Conservation (phyloP, 495 filamentous ascomycete genomes). For the Neurospora sp. region DNA sequence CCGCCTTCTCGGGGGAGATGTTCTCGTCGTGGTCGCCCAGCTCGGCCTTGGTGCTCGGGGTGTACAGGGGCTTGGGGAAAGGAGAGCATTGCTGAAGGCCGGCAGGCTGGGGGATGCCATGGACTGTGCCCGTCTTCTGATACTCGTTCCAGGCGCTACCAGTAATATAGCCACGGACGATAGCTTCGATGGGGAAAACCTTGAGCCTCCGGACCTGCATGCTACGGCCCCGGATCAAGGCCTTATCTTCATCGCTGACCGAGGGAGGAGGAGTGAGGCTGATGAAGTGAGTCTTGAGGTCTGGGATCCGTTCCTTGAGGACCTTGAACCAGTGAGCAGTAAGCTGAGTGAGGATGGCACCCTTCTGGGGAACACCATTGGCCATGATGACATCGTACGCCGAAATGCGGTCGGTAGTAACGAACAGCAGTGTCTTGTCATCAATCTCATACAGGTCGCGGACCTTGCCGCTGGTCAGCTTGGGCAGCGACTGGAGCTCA, state of each 20-base stretch:
- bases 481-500: constrained; percentile 19
- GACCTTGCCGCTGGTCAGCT: constrained; percentile 54
- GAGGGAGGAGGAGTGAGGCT: constrained; percentile 52
- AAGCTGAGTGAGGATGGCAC: constrained; percentile 71
- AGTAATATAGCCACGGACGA: constrained; percentile 86
- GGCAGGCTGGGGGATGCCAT: constrained; percentile 57
- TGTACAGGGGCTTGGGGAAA: constrained; percentile 69
- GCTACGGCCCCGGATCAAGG: constrained; percentile 52
- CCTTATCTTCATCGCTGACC: constrained; percentile 29
- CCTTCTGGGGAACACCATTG: constrained; percentile 82
- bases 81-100: constrained; percentile 63
- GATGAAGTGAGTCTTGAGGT: constrained; percentile 67
- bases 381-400: constrained; percentile 88
- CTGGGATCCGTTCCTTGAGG: constrained; percentile 53
- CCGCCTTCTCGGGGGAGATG: constrained; percentile 64
- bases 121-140: constrained; percentile 62
- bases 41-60: constrained; percentile 84
- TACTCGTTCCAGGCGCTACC: constrained; percentile 83
- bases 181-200: constrained; percentile 79
- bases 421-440: constrained; percentile 69
- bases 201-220: constrained; percentile 76
- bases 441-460: constrained; percentile 72
- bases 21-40: constrained; percentile 82
- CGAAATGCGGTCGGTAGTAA: constrained; percentile 78
- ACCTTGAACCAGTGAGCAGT: constrained; percentile 79